phyloP scores from a whole-genome alignment of 495 filamentous ascomycete species.

The Podospora pseudoanserina region DNA sequence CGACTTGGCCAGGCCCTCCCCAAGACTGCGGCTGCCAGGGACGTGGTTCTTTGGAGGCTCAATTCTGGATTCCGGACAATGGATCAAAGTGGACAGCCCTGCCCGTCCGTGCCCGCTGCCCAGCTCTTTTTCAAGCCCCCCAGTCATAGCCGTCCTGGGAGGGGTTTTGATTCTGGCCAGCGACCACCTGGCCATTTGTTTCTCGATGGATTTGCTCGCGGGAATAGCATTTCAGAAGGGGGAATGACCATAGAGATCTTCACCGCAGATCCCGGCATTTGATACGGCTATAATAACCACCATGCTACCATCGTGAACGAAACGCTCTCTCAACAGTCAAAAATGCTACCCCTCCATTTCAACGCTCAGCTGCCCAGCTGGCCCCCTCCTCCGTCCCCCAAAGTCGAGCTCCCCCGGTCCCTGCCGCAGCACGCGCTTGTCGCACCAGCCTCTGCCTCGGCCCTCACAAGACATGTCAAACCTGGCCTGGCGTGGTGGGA shows the following conservation, averaged over 20 bases:
- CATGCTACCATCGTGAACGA: background rate
- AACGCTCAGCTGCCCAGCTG: background rate
- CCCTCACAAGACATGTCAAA: conserved; percentile 9
- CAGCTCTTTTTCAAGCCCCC: background rate
- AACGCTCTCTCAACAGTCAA: background rate
- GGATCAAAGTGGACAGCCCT: too few relatives aligned
- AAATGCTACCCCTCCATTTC: conserved; percentile 1
- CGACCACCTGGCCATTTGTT: background rate
- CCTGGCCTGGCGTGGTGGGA: background rate
- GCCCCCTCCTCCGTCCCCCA: background rate
- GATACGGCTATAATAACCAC: background rate
- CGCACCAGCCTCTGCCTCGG: background rate
- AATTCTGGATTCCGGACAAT: background rate
- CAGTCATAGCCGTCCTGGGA: background rate
- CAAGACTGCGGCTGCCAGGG: conserved; percentile 4
- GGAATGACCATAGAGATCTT: conserved; percentile 6
- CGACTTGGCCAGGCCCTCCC: background rate
- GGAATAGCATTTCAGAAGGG: conserved; percentile 16
- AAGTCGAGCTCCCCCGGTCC: conserved; percentile 4
- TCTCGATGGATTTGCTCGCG: background rate
- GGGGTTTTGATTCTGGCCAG: background rate
- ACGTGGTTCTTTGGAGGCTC: background rate
- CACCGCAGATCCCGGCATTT: conserved; percentile 16
- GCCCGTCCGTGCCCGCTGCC: too few relatives aligned
- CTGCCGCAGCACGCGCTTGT: background rate